phyloP scores from a whole-genome alignment of 1,139 yeast genomes.

The Yamadazyma diospyri region DNA sequence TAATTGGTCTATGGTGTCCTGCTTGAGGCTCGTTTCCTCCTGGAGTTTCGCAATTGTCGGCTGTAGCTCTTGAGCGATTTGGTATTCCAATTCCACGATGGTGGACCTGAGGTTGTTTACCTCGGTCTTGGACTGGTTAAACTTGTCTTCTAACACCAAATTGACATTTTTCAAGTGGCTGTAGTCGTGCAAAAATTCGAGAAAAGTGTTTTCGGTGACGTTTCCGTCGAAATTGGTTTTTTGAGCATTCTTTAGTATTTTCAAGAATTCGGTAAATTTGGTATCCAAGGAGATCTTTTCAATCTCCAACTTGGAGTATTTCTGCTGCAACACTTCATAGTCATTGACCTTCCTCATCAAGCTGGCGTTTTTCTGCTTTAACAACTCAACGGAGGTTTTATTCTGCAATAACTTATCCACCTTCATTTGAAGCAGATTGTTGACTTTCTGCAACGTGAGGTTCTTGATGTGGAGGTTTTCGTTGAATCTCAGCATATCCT shows the following conservation, averaged over 20 bases:
- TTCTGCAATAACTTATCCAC: conserved; percentile 34
- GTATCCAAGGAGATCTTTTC: conserved; percentile 48
- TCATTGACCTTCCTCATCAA: conserved; percentile 34
- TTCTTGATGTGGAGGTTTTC: conserved; percentile 28
- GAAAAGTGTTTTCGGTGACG: conserved; percentile 21
- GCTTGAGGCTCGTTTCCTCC: conserved; percentile 26
- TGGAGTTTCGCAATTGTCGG: conserved; percentile 16
- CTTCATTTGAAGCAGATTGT: conserved; percentile 26
- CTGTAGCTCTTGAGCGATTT: conserved; percentile 13
- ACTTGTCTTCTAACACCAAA: conserved; percentile 36
- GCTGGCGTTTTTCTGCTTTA: conserved; percentile 36
- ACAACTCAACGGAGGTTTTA: conserved; percentile 36
- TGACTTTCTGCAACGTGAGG: conserved; percentile 28
- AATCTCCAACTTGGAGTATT: conserved; percentile 49
- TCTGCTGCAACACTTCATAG: conserved; percentile 44
- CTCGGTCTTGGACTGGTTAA: conserved; percentile 24
- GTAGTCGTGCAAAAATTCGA: conserved; percentile 30
- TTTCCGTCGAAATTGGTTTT: conserved; percentile 21
- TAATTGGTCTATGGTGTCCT: conserved; percentile 36
- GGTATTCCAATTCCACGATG: conserved; percentile 13
- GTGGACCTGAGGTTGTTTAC: conserved; percentile 13
- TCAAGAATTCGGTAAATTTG: conserved; percentile 34
- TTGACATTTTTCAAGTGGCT: conserved; percentile 37
- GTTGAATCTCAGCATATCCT: conserved; percentile 17
- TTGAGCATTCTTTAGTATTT: conserved; percentile 18